Conservation (phyloP, 176 grass and related monocot genomes). For the Areca catechu region DNA sequence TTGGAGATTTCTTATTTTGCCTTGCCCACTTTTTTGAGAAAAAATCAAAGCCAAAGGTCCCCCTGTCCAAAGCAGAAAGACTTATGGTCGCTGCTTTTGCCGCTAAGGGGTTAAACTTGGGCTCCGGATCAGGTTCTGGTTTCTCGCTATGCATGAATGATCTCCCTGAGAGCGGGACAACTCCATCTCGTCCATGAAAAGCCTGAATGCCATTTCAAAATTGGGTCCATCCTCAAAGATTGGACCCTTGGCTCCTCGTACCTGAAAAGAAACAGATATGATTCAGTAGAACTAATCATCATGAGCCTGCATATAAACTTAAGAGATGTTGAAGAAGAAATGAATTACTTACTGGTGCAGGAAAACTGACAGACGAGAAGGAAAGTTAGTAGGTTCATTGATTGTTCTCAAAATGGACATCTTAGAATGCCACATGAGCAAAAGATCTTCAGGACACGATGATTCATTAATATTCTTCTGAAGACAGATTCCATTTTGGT, state of each 20-base stretch:
- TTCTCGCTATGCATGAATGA: conserved; percentile 38
- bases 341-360: conserved; percentile 44
- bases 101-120: conserved; percentile 74
- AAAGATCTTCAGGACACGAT: conserved; percentile 33
- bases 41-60: conserved; percentile 60
- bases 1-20: conserved; percentile 42
- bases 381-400: conserved; percentile 82
- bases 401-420: conserved; percentile 97
- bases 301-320: too few species aligned
- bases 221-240: conserved; percentile 98
- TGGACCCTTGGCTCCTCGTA: conserved; percentile 73
- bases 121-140: conserved; percentile 17
- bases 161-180: conserved; percentile 75
- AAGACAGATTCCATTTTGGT: conserved; percentile 56
- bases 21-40: conserved; percentile 48
- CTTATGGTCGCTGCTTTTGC: conserved; percentile 94
- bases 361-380: conserved; percentile 43
- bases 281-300: neutral
- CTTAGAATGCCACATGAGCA: conserved; percentile 55
- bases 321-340: neutral
- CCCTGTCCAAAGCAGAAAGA: conserved; percentile 58
- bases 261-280: conserved; percentile 32
- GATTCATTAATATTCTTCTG: conserved; percentile 29
- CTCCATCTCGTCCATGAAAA: conserved; percentile 89
- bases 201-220: conserved; percentile 85